Evolutionary conservation across 2,329 filamentous ascomycete genomes (phyloP).

Genomic region (Cercospora janseana): DNA sequence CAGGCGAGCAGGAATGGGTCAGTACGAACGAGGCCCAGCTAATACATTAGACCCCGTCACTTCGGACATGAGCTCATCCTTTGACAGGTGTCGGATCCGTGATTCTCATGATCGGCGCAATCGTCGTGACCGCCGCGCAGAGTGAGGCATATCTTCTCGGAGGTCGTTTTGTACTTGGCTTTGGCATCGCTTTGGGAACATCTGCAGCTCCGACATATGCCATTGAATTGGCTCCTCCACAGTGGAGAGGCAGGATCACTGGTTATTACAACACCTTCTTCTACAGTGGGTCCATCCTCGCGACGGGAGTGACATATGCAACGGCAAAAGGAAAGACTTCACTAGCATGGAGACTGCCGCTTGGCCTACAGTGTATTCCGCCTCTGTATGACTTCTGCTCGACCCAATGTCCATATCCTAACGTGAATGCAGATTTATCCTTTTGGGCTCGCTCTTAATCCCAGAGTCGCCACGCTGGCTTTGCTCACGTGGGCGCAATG

Average conservation of each 20-base stretch:
- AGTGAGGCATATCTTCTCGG: constrained; percentile 18
- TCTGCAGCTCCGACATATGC: constrained; percentile 21
- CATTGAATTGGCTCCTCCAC: constrained; percentile 22
- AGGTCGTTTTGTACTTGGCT: constrained; percentile 21
- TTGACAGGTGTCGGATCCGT: constrained; percentile 13
- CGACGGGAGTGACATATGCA: constrained; percentile 27
- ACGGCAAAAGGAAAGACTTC: constrained; percentile 23
- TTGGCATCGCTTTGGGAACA: constrained; percentile 21
- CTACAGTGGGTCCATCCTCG: constrained; percentile 19
- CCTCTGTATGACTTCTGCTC: too few species aligned
- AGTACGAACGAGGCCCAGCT: too few species aligned
- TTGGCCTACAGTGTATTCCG: constrained; percentile 25
- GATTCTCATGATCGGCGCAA: constrained; percentile 16
- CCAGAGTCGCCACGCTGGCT: constrained; percentile 23
- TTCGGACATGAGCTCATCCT: too few species aligned
- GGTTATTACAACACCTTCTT: constrained; percentile 20
- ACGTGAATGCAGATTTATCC: too few species aligned
- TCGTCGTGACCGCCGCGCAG: constrained; percentile 12
- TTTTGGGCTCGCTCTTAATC: constrained; percentile 16
- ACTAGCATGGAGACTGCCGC: constrained; percentile 26
- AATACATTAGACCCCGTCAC: too few species aligned
- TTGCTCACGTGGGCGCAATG: constrained; percentile 17
- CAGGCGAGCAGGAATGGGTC: constrained; percentile 15
- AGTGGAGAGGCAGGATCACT: constrained; percentile 20
- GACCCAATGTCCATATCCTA: too few species aligned